Evolutionary conservation across 2,329 filamentous ascomycete genomes (phyloP).

Genomic region (Verticillium klebahnii): DNA sequence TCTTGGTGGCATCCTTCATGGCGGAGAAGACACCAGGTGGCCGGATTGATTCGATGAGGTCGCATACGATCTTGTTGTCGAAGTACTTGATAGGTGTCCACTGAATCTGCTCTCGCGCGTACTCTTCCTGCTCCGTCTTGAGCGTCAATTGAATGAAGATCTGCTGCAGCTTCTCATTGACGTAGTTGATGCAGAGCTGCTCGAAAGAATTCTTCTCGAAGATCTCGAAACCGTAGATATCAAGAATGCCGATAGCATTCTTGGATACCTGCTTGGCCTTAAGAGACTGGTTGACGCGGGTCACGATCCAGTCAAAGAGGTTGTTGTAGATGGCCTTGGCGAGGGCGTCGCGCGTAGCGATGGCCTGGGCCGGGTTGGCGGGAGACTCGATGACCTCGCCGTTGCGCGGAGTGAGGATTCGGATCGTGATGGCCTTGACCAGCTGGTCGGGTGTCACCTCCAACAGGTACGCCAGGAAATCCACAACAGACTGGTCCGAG

Average conservation of each 20-base stretch:
- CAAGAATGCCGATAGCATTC: constrained; percentile 92
- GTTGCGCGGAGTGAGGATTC: constrained; percentile 68
- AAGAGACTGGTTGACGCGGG: constrained; percentile 83
- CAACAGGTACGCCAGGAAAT: constrained; percentile 90
- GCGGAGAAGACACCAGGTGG: constrained; percentile 93
- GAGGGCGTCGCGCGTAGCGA: constrained; percentile 82
- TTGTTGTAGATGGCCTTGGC: constrained; percentile 97
- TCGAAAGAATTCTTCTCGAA: constrained; percentile 99
- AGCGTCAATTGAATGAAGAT: constrained; percentile 98
- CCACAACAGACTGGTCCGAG: constrained; percentile 82
- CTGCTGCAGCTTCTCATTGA: constrained; percentile 98
- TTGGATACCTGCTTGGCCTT: constrained; percentile 69
- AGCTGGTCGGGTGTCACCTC: constrained; percentile 80
- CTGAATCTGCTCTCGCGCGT: constrained; percentile 90
- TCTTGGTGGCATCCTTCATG: constrained; percentile 95
- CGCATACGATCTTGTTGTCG: constrained; percentile 98
- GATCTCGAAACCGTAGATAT: constrained; percentile 99
- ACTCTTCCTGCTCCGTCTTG: constrained; percentile 97
- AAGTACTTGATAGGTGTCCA: constrained; percentile 99
- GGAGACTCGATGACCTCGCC: constrained; percentile 69
- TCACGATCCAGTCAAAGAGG: constrained; percentile 97
- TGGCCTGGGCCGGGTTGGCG: constrained; percentile 81
- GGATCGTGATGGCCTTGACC: constrained; percentile 82
- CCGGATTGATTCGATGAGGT: constrained; percentile 86
- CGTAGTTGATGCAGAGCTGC: constrained; percentile 98